Base-by-base conservation (phyloP, 768 basidiomycete species). In the Termitomyces sp. region DNA sequence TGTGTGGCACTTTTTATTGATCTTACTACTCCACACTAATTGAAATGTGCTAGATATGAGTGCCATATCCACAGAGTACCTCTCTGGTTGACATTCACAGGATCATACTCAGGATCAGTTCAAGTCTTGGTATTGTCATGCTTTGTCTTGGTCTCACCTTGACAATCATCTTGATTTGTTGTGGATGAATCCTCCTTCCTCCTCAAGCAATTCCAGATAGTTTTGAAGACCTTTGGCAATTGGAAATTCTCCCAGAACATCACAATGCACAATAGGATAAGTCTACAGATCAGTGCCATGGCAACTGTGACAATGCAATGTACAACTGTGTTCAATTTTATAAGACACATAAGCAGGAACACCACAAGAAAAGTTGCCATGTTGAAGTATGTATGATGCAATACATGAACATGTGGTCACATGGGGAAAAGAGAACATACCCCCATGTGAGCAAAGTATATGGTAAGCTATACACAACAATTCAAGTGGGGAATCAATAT, bases 361-460 rank as follows among this genome's bases (percentile, higher is more conserved):
- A 42, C 55, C 45, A 25, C 25, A 25, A 25, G 25, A 1, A 25
- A 25, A 25, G 25, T 25, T 25, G 25, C 25, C 25, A 25, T 45
- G n/a, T 42, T 56, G 25, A 50, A 1, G 10, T 25, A 11, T 51
- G 14, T 50, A n/a, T 15, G 36, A 4, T 3, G 17, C 25, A 25
- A 25, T 25, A 1, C n/a, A 49, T 34, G 37, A 45, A n/a, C 43
- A 45, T 45, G 12, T 15, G 31, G 32, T n/a, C 9, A 14, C 25
- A 25, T 1, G 25, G 34, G 3, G n/a, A 5, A 37, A 36, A 37
- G n/a, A 32, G 32, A 45, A 46, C 59, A n/a, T 45, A 60, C 54
- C 20, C 54, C 45, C 46, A 60, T 40, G 40, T 37, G 32, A 61
- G 60, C 7, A 61, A 43, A n/a, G 42, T 46, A 10, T 50, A 61